Percentiles rank a stretch among this genome's conserved stretches.
phyloP scores from a whole-genome alignment of 805 yeast genomes.

The Teunomyces cretensis region DNA sequence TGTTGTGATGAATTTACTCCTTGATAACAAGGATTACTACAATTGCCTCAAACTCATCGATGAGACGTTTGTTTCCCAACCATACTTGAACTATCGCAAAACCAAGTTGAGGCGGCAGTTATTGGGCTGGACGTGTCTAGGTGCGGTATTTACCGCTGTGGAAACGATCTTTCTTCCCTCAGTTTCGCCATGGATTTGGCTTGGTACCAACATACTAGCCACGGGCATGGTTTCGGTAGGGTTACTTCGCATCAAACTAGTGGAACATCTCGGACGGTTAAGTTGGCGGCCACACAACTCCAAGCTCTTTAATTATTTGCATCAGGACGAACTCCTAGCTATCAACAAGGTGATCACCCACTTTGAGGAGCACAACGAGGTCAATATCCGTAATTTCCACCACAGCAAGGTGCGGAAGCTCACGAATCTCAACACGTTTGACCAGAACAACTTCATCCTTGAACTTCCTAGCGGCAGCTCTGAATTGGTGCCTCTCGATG shows the following conservation, averaged over 20 bases:
- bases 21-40: conserved; percentile 27
- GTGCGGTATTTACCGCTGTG: conserved; percentile 17
- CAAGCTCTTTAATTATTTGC: conserved; percentile 23
- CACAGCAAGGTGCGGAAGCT: conserved; percentile 24
- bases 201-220: conserved; percentile 6
- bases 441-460: conserved; percentile 21
- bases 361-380: conserved; percentile 44
- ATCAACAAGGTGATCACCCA: conserved; percentile 36
- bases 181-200: conserved; percentile 14
- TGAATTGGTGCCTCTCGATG: background rate
- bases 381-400: conserved; percentile 41
- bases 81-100: conserved; percentile 4
- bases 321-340: conserved; percentile 29
- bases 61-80: conserved; percentile 17
- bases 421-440: conserved; percentile 16
- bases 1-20: conserved; percentile 16
- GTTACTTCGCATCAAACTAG: conserved; percentile 8
- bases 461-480: conserved; percentile 18
- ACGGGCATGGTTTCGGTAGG: conserved; percentile 4
- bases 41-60: conserved; percentile 28
- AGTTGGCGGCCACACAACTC: conserved; percentile 39
- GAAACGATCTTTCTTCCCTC: conserved; percentile 17
- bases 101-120: background rate
- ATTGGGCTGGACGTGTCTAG: background rate
- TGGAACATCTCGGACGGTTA: conserved; percentile 25